phyloP scores from a whole-genome alignment of 768 basidiomycete species.

The Hericium erinaceus region DNA sequence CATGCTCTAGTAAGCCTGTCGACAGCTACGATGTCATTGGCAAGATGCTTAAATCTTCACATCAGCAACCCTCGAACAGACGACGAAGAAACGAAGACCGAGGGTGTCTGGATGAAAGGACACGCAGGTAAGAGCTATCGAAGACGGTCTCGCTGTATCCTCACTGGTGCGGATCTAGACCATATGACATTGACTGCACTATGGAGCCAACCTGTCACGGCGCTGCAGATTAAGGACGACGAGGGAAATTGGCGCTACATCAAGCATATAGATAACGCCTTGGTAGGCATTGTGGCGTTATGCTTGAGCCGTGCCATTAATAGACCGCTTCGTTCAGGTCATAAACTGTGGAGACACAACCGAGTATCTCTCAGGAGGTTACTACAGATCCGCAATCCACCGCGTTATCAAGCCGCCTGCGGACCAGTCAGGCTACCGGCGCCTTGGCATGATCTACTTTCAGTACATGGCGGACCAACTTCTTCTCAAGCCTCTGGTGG shows the following conservation, averaged over 20 bases:
- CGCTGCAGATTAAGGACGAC: conserved; percentile 26
- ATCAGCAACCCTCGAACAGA: conserved; percentile 24
- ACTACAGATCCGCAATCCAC: conserved; percentile 28
- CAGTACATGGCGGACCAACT: conserved; percentile 23
- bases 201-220: conserved; percentile 29
- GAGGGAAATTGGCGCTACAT: conserved; percentile 30
- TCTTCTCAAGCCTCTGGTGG: conserved; percentile 19
- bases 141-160: not conserved
- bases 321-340: conserved; percentile 22
- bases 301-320: not conserved
- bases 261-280: conserved; percentile 26
- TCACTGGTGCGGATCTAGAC: conserved; percentile 14
- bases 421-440: conserved; percentile 24
- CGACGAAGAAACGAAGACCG: conserved; percentile 23
- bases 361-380: conserved; percentile 27
- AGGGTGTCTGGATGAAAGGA: conserved; percentile 29
- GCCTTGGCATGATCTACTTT: conserved; percentile 29
- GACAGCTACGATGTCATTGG: not conserved
- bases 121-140: conserved; percentile 23
- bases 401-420: conserved; percentile 28
- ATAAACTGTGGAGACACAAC: conserved; percentile 28
- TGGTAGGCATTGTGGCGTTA: conserved; percentile 16
- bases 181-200: conserved; percentile 26
- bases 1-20: conserved; percentile 51
- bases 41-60: not conserved